Evolutionary conservation across 176 grass and related monocot genomes (phyloP), one percentile per base, ranked within the genome.

Genomic region (Metroxylon sagu): DNA sequence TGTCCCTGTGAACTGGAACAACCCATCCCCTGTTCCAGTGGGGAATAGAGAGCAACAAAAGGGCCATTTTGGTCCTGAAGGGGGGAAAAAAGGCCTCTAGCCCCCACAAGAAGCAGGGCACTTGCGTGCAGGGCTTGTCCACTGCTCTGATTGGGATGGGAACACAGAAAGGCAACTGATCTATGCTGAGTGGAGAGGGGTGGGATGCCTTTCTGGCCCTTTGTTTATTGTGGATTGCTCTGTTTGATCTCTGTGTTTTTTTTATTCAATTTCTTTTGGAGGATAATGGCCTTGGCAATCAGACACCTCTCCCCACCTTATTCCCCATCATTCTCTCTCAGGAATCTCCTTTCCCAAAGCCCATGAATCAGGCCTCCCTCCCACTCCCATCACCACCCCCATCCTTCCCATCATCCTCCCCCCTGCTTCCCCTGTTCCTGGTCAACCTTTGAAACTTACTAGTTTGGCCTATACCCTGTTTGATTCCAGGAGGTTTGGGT

Each of bases 61-160:
- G 14, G 57, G 57, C 18, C 60, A 43, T n/a, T 62, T 62, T 62
- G 60, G 60, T 48, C 30, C 29, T 39, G 18, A 43, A 43, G 35
- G 8, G 8, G 29, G 6, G 15, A 6, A 62, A 30, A 30, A 28
- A 59, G 29, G 57, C 15, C 57, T 14, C 5, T 30, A 48, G 60
- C 18, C 60, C 60, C 60, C 60, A 62, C 60, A 48, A 48, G 60
- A 43, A 43, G 35, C 35, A 70, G 54, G 26, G 39, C 71, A 85
- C 53, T 89, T 85, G 86, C 81, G 86, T 85, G 71, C 71, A 63
- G 81, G 81, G 67, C 78, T 79, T 76, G 70, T 57, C 74, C 74
- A 53, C 71, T 75, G 65, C 57, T 28, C 65, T 70, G 77, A 77
- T 76, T 77, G 83, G 83, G 58, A 57, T 57, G 54, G 28, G 14